Conservation (phyloP, 1,284 basidiomycete genomes). For the Ustilago bromivora region DNA sequence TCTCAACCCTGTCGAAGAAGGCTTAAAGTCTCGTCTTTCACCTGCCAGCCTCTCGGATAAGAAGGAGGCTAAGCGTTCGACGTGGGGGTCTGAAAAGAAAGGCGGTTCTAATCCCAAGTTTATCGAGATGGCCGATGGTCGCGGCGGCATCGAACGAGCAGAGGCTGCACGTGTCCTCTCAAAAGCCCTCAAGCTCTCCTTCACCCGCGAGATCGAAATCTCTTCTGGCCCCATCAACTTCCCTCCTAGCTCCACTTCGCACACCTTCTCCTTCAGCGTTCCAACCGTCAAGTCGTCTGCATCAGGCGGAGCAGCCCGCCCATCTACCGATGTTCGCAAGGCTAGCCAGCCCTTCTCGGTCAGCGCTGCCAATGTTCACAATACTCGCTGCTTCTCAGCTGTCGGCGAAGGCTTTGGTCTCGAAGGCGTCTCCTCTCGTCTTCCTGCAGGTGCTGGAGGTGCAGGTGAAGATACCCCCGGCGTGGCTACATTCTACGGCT, state of each 20-base stretch:
- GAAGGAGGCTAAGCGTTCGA: conserved; percentile 35
- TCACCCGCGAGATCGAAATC: conserved; percentile 92
- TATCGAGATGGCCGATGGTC: conserved; percentile 65
- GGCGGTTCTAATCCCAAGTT: conserved; percentile 60
- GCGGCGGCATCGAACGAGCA: conserved; percentile 60
- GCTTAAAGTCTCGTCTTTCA: conserved; percentile 23
- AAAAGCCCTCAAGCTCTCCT: conserved; percentile 76
- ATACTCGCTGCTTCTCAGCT: conserved; percentile 51
- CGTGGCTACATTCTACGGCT: conserved; percentile 61
- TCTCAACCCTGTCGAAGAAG: conserved; percentile 34
- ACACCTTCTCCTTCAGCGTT: conserved; percentile 84
- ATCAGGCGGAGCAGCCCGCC: conserved; percentile 26
- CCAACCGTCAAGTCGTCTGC: conserved; percentile 57
- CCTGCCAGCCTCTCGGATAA: conserved; percentile 21
- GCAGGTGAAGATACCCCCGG: conserved; percentile 53
- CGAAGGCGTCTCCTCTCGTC: conserved; percentile 81
- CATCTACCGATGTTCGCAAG: conserved; percentile 44
- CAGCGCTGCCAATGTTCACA: conserved; percentile 50
- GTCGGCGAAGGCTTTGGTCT: conserved; percentile 72
- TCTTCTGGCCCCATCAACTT: conserved; percentile 60
- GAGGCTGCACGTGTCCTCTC: conserved; percentile 62
- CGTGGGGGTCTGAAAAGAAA: conserved; percentile 57
- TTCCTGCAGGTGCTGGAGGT: conserved; percentile 71
- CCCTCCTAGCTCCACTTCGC: conserved; percentile 79
- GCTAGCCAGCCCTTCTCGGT: conserved; percentile 47